phyloP scores from a whole-genome alignment of 345 rosid genomes.

The Eutrema japonicum region DNA sequence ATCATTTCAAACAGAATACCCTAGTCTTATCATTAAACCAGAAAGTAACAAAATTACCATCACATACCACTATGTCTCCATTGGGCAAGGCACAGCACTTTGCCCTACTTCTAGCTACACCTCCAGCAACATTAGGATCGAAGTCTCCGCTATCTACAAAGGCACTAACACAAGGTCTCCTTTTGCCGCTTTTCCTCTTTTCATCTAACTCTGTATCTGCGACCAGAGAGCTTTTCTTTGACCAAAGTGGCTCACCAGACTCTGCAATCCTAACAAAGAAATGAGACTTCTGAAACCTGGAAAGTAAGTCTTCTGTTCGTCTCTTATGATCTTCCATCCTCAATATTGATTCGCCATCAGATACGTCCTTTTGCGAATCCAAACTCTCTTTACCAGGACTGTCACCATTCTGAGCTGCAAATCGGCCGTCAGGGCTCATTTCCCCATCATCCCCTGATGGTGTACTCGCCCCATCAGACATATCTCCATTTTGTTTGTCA shows the following conservation, averaged over 20 bases:
- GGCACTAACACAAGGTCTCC: slow-evolving; percentile 53
- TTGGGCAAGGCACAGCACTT: slow-evolving; percentile 80
- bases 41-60: slow-evolving; percentile 37
- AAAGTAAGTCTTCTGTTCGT: slow-evolving; percentile 69
- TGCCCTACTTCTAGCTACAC: slow-evolving; percentile 78
- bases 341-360: slow-evolving; percentile 83
- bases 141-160: slow-evolving; percentile 83
- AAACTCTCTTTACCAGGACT: slow-evolving; percentile 53
- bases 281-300: slow-evolving; percentile 87
- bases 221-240: slow-evolving; percentile 56
- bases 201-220: slow-evolving; percentile 45
- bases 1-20: slow-evolving; percentile 17
- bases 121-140: slow-evolving; percentile 78
- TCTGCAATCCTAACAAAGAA: slow-evolving; percentile 94
- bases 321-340: slow-evolving; percentile 87
- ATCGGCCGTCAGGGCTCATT: slow-evolving; percentile 48
- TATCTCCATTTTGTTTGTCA: slow-evolving; percentile 57
- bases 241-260: slow-evolving; percentile 88
- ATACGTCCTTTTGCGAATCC: slow-evolving; percentile 56
- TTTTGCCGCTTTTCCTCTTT: slow-evolving; percentile 40
- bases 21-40: slow-evolving; percentile 19
- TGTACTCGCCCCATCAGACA: slow-evolving; percentile 45
- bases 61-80: slow-evolving; percentile 97
- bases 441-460: slow-evolving; percentile 57
- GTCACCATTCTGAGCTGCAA: slow-evolving; percentile 55